phyloP scores from a whole-genome alignment of 208 protist genomes.

The Phytomonas francai region DNA sequence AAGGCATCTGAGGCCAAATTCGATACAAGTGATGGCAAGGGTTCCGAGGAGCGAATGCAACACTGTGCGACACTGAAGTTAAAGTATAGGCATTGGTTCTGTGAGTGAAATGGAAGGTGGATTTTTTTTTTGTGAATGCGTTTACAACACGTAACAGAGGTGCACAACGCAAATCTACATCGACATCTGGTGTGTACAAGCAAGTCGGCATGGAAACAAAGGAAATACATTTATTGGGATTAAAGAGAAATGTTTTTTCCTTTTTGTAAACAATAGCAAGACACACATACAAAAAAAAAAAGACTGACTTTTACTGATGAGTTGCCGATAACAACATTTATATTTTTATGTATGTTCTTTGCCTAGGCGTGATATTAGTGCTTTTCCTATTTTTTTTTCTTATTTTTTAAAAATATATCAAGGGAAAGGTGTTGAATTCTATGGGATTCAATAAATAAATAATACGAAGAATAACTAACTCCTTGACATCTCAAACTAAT shows the following conservation, averaged over 20 bases:
- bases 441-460: too few relatives aligned
- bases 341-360: neutral
- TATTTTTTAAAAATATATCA: neutral
- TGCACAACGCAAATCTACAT: neutral
- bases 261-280: neutral
- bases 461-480: too few relatives aligned
- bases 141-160: neutral
- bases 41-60: constrained; percentile 7
- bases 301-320: neutral
- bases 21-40: neutral
- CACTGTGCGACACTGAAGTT: constrained; percentile 39
- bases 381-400: constrained; percentile 2
- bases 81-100: constrained; percentile 59
- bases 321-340: neutral
- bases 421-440: too few relatives aligned
- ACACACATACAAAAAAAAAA: constrained; percentile 8
- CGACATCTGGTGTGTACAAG: neutral
- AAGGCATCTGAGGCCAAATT: neutral
- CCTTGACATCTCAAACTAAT: too few relatives aligned
- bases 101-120: too few relatives aligned
- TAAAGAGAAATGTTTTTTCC: constrained; percentile 3
- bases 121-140: neutral
- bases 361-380: neutral
- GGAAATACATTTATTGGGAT: constrained; percentile 1
- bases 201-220: neutral